Evolutionary conservation across 1,139 yeast genomes (phyloP), one percentile per base, ranked within the genome.

Genomic region (Geotrichum reessii): DNA sequence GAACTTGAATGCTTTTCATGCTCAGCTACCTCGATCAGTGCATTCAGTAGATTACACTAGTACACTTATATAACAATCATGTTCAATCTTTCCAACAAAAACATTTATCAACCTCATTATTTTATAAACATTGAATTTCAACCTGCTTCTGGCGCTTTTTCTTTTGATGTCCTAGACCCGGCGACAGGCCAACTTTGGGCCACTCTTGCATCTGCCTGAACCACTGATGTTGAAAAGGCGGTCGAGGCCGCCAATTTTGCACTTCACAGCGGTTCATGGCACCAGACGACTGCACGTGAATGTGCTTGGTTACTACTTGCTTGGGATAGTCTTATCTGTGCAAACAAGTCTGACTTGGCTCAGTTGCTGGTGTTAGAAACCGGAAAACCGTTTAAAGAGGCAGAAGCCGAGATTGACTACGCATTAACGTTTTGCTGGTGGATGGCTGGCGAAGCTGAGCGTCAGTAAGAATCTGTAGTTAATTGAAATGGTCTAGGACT

Each of bases 71-170:
- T 37, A n/a, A n/a, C 44, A 37, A 37, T 19, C 21, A 37, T 11
- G 17, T 14, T 37, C 44, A 37, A 37, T 2, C 44, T 37, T 19
- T n/a, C 7, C 11, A 56, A 59, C 42, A 40, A 52, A 33, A 46
- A 24, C 21, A 42, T 59, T 27, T 47, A 48, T 27, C 87, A 86
- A 71, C 95, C 95, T 62, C 95, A 95, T 60, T 78, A 87, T 67
- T 87, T 87, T 78, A 85, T 87, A 71, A 85, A 87, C 76, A 86
- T 86, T 71, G 87, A 86, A 72, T 87, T 84, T 67, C 84, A 85
- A 63, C 49, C 61, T 17, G 62, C 66, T 27, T 62, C 61, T 53
- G 64, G 60, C 25, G 66, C 67, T 27, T n/a, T n/a, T n/a, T 54
- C 57, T 27, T 59, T 56, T 49, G 58, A 53, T 11, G 60, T 52